Evolutionary conservation across 2,329 filamentous ascomycete genomes (phyloP).

Genomic region (Xylariaceae sp.): DNA sequence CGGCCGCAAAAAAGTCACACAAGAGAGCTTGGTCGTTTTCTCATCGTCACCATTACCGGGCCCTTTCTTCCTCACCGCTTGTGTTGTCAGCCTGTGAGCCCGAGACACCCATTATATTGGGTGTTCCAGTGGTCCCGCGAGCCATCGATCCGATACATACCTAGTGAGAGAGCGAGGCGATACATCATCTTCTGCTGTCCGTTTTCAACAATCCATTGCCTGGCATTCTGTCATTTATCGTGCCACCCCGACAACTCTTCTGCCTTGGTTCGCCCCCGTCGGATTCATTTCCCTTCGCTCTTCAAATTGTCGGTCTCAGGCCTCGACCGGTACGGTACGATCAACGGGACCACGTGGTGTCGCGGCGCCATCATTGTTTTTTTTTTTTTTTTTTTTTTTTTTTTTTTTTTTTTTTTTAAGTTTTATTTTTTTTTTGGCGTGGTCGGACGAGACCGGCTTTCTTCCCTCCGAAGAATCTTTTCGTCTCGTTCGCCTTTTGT

Average conservation of each 20-base stretch:
- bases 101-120: not conserved
- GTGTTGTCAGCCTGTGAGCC: not conserved
- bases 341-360: not conserved
- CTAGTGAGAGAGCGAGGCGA: not conserved
- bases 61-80: not conserved
- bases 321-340: not conserved
- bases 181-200: conserved; percentile 4
- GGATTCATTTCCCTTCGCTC: not conserved
- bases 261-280: conserved; percentile 1
- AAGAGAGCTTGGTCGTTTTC: not conserved
- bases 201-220: not conserved
- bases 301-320: not conserved
- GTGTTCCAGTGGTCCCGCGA: not conserved
- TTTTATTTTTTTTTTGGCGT: not conserved
- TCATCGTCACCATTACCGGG: not conserved
- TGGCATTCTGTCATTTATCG: not conserved
- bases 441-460: not conserved
- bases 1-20: not conserved
- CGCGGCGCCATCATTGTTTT: not conserved
- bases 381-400: too few species aligned
- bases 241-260: conserved; percentile 9
- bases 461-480: not conserved
- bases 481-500: not conserved
- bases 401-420: too few species aligned
- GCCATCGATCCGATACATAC: not conserved